Base-by-base conservation (phyloP, 495 filamentous ascomycete species). In the Barbatosphaeria neglecta region DNA sequence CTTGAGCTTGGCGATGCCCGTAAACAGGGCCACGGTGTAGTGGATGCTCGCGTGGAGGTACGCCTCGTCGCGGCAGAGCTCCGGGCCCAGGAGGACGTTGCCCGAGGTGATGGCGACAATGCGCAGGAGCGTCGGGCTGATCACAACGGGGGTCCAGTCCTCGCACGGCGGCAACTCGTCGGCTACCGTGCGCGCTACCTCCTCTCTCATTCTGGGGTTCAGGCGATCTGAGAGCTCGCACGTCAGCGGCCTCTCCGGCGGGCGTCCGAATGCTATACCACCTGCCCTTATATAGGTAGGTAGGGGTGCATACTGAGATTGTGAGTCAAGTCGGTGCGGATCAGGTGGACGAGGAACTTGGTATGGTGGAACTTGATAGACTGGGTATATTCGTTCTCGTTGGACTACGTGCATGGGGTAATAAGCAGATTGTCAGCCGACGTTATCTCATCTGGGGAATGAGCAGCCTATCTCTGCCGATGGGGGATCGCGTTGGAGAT, bases 91-190 rank as follows among this genome's bases (percentile, higher is more conserved):
- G 45, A 79, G 79, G 1, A 71, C 60, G 13, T 73, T 53, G 10
- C 72, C 68, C 0, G 76, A 75, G 39, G 77, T 22, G 6, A 67
- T 68, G 22, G 74, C 73, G 1, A 81, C 65, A 2, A 76, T 65
- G 1, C 59, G 55, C 3, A 65, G 42, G 6, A 69, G 8, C 2
- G 45, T 50, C 4, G 35, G 19, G 43, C 67, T 60, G 13, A 64
- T 46, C 1, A 27, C 22, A 5, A 67, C 40, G 7, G 56, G 16
- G 2, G 53, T 64, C 63, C 62, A 69, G 31, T 61, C 61, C 13
- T 52, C 49, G n/a, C 53, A 52, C 6, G 47, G 27, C 15, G 50
- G 50, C 8, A 59, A 41, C 23, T 50, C 39, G 39, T 52, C 43
- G 11, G 8, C 27, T 8, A 59, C 50, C 10, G 56, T 56, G 3